Conservation (phyloP, 371 early-diverging fungal genomes). For the Chytridium lagenaria region DNA sequence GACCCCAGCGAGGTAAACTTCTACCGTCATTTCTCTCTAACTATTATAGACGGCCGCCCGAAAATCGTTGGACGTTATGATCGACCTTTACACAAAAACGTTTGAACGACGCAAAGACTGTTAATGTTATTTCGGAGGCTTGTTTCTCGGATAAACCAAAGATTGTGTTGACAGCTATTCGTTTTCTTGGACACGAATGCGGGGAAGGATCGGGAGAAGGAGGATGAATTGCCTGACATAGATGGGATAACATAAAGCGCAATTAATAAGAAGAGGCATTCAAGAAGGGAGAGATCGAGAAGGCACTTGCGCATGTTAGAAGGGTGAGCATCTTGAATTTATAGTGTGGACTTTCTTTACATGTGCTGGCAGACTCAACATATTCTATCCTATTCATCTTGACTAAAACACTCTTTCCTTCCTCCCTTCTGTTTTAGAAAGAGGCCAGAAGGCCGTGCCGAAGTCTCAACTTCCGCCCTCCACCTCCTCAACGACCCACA, state of each 20-base stretch:
- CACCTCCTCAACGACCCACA: constrained; percentile 95
- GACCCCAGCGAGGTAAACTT: constrained; percentile 76
- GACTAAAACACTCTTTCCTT: too few species aligned
- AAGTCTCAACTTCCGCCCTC: constrained; percentile 87
- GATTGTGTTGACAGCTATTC: constrained; percentile 88
- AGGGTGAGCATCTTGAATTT: constrained; percentile 50
- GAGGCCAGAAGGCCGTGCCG: constrained; percentile 70
- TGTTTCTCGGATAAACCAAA: constrained; percentile 90
- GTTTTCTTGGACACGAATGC: constrained; percentile 82
- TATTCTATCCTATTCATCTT: too few species aligned
- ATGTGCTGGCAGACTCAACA: too few species aligned
- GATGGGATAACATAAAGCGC: constrained; percentile 74
- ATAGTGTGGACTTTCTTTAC: neutral
- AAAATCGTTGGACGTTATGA: constrained; percentile 92
- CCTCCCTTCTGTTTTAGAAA: constrained; percentile 54
- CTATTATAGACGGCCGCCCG: constrained; percentile 87
- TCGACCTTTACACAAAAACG: constrained; percentile 93
- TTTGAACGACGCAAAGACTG: constrained; percentile 97
- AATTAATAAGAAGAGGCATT: constrained; percentile 85
- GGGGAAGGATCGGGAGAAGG: constrained; percentile 68
- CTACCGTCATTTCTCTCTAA: constrained; percentile 95
- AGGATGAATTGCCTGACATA: constrained; percentile 69
- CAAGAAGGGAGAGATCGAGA: constrained; percentile 75
- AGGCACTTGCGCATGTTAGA: constrained; percentile 72
- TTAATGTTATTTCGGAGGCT: constrained; percentile 95